Conservation (phyloP, 2,329 filamentous ascomycete genomes). For the Hypoxylon sp. region DNA sequence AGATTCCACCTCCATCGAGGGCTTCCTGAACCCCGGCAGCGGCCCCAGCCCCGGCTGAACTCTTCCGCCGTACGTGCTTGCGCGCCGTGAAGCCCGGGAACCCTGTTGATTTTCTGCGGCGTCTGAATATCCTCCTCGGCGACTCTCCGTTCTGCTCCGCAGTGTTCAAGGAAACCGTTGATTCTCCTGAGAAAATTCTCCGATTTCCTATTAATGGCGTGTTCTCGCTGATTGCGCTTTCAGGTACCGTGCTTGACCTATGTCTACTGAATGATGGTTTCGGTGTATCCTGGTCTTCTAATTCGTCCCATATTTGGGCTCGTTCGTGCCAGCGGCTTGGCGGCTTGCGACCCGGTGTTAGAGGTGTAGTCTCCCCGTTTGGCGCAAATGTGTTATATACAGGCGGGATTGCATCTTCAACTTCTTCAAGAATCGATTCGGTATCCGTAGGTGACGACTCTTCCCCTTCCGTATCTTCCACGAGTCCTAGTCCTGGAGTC, state of each 20-base stretch:
- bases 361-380: slow-evolving; percentile 56
- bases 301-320: slow-evolving; percentile 88
- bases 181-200: slow-evolving; percentile 50
- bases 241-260: slow-evolving; percentile 66
- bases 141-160: slow-evolving; percentile 42
- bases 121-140: slow-evolving; percentile 56
- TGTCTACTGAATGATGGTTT: slow-evolving; percentile 59
- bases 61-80: slow-evolving; percentile 57
- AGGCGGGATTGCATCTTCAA: slow-evolving; percentile 57
- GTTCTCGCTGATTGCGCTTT: slow-evolving; percentile 55
- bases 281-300: slow-evolving; percentile 78
- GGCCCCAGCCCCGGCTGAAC: slow-evolving; percentile 51
- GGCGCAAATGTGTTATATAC: slow-evolving; percentile 66
- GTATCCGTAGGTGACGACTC: slow-evolving; percentile 70
- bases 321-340: slow-evolving; percentile 74
- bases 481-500: slow-evolving; percentile 84
- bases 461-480: slow-evolving; percentile 77
- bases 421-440: slow-evolving; percentile 60
- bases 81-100: slow-evolving; percentile 74
- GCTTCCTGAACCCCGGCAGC: slow-evolving; percentile 63
- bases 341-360: slow-evolving; percentile 62
- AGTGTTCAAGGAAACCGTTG: slow-evolving; percentile 49
- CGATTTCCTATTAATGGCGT: slow-evolving; percentile 57
- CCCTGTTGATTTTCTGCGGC: slow-evolving; percentile 71
- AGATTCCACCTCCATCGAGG: slow-evolving; percentile 66